phyloP scores from a whole-genome alignment of 306 rosid genomes.

The Quercus gilva region DNA sequence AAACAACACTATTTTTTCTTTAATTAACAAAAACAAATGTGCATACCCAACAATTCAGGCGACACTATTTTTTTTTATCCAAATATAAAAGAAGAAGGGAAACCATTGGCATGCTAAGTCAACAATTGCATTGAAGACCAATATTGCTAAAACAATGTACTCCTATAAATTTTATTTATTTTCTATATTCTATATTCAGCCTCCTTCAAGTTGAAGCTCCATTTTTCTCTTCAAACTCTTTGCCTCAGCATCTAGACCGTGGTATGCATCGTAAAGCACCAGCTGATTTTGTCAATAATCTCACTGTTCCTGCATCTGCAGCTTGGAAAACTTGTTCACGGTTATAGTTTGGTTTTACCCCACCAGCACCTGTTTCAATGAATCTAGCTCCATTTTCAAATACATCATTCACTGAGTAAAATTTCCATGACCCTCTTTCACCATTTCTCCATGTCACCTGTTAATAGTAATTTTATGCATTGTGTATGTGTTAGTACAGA shows the following conservation, averaged over 20 bases:
- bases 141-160: background rate
- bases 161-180: background rate
- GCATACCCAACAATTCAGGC: too few relatives aligned
- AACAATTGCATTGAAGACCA: background rate
- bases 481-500: too few relatives aligned
- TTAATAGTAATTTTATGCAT: too few relatives aligned
- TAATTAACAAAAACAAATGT: too few relatives aligned
- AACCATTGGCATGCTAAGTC: background rate
- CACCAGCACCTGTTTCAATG: constrained; percentile 3
- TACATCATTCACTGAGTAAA: constrained; percentile 33
- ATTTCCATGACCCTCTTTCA: constrained; percentile 20
- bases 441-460: constrained; percentile 34
- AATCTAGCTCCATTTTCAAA: constrained; percentile 47
- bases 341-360: constrained; percentile 22
- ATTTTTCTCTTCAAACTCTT: background rate
- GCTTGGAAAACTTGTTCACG: constrained; percentile 19
- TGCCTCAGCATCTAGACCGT: constrained; percentile 25
- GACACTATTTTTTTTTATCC: too few relatives aligned
- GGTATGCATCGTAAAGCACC: constrained; percentile 27
- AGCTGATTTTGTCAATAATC: constrained; percentile 18
- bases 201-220: background rate
- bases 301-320: constrained; percentile 26
- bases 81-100: background rate
- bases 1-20: too few relatives aligned
- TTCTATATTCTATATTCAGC: background rate